Evolutionary conservation across 768 basidiomycete genomes (phyloP).

Genomic region (Fomitopsis pulvina): DNA sequence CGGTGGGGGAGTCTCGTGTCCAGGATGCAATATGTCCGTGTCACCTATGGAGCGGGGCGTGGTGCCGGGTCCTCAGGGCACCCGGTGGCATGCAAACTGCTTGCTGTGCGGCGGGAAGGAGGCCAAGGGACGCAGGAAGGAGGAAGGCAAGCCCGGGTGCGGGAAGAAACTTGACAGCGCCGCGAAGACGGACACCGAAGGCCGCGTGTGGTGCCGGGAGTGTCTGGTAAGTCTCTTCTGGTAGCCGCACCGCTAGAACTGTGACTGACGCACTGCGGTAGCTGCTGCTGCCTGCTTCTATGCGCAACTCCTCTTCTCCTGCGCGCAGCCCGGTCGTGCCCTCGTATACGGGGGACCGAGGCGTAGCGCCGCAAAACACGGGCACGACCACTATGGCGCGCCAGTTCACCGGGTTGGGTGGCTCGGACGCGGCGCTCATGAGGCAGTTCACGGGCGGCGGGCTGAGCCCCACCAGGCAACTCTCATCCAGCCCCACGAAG

Average conservation of each 20-base stretch:
- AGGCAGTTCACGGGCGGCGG: slow-evolving; percentile 66
- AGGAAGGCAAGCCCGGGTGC: slow-evolving; percentile 64
- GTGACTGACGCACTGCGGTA: slow-evolving; percentile 21
- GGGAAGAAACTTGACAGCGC: slow-evolving; percentile 80
- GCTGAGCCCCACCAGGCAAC: slow-evolving; percentile 60
- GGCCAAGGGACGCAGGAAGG: slow-evolving; percentile 38
- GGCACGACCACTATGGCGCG: slow-evolving; percentile 69
- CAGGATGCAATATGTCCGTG: slow-evolving; percentile 67
- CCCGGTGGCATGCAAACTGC: slow-evolving; percentile 73
- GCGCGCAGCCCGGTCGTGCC: slow-evolving; percentile 41
- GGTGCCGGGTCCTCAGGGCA: slow-evolving; percentile 77
- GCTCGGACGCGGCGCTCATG: slow-evolving; percentile 28
- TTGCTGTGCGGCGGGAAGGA: slow-evolving; percentile 75
- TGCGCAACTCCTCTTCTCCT: slow-evolving; percentile 50
- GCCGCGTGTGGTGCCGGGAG: slow-evolving; percentile 79
- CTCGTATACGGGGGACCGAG: slow-evolving; percentile 34
- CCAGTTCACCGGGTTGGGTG: slow-evolving; percentile 64
- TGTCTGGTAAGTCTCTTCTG: slow-evolving; percentile 52
- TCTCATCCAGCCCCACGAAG: slow-evolving; percentile 64
- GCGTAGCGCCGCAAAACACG: slow-evolving; percentile 50
- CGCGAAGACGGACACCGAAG: slow-evolving; percentile 64
- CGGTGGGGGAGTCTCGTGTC: slow-evolving; percentile 56
- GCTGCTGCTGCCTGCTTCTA: slow-evolving; percentile 48
- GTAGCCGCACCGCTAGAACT: not conserved
- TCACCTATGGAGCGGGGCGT: slow-evolving; percentile 84